phyloP scores from a whole-genome alignment of 257 asterid genomes.

The Jacaranda mimosifolia region DNA sequence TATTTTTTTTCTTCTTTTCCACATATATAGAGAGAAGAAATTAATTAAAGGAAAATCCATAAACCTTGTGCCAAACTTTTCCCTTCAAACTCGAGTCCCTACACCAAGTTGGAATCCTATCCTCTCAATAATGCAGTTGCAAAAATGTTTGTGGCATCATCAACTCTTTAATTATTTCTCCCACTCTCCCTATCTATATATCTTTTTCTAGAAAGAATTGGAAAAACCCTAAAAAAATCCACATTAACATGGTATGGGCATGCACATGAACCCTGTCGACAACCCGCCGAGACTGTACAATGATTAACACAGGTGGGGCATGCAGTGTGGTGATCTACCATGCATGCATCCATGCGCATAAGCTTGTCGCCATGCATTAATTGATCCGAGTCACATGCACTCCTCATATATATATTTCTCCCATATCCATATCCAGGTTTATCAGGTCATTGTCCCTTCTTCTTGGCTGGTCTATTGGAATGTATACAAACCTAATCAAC shows the following conservation, averaged over 20 bases:
- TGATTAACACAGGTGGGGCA: conserved; percentile 39
- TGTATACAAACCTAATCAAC: background rate
- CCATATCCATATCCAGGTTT: conserved; percentile 13
- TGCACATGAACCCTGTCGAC: conserved; percentile 48
- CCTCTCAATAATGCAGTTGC: conserved; percentile 53
- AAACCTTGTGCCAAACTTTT: conserved; percentile 33
- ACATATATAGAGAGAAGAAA: too few relatives aligned
- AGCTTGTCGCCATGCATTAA: conserved; percentile 40
- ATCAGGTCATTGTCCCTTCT: conserved; percentile 28
- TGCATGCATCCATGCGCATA: conserved; percentile 46
- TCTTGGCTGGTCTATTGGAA: background rate
- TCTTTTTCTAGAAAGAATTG: background rate
- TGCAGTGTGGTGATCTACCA: conserved; percentile 22
- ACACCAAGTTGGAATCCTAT: conserved; percentile 48
- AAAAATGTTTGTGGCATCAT: conserved; percentile 36
- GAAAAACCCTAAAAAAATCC: conserved; percentile 27
- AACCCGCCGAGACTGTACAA: conserved; percentile 30
- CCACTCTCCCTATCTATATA: background rate
- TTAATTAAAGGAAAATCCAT: too few relatives aligned
- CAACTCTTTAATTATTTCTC: conserved; percentile 24
- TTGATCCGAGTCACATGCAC: conserved; percentile 28
- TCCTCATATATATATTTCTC: background rate
- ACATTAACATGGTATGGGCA: conserved; percentile 48
- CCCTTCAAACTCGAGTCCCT: conserved; percentile 38
- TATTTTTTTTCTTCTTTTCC: too few relatives aligned